Evolutionary conservation across 1,284 basidiomycete species (phyloP), one percentile per base, ranked within the genome.

Genomic region (Amylostereum chailletii): DNA sequence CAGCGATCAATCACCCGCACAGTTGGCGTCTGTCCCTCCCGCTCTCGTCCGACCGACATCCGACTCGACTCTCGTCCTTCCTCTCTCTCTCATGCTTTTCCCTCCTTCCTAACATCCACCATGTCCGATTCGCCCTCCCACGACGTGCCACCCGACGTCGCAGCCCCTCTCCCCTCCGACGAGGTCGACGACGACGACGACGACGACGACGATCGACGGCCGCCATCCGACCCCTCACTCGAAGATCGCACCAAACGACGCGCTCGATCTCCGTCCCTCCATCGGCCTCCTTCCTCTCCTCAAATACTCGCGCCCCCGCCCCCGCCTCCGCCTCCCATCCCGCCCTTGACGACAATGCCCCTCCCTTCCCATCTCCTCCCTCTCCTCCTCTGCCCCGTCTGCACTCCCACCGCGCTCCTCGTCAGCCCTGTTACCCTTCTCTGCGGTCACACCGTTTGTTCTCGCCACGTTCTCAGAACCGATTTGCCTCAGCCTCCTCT

Each of bases 361-460:
- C 19, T 19, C 19, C 19, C 19, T 19, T 19, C 19, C 19, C 19
- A 19, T 19, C 53, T 66, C 53, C 52, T 57, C 45, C 58, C 60
- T 29, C 57, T 65, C 52, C 59, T 68, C 48, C 50, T 48, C 51
- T 65, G 62, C 51, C 62, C 60, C 9, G 55, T 63, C 54, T 65
- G 66, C 53, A 32, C 51, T 5, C 50, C 58, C 19, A 49, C 58
- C 19, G 39, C 57, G 33, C 55, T 56, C 46, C 55, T 65, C 43
- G 40, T 54, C 33, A 52, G 55, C 1, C 65, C 64, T 29, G 51
- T 63, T 50, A 68, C 65, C 41, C 62, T 67, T 48, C 61, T 60
- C 54, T 67, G 64, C 51, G 65, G 65, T 37, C 63, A 67, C 52
- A 57, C 66, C 32, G 45, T 67, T 53, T 68, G 66, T 52, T 50